Evolutionary conservation across 805 yeast species (phyloP).

Genomic region (Zygotorulaspora chibaensis): DNA sequence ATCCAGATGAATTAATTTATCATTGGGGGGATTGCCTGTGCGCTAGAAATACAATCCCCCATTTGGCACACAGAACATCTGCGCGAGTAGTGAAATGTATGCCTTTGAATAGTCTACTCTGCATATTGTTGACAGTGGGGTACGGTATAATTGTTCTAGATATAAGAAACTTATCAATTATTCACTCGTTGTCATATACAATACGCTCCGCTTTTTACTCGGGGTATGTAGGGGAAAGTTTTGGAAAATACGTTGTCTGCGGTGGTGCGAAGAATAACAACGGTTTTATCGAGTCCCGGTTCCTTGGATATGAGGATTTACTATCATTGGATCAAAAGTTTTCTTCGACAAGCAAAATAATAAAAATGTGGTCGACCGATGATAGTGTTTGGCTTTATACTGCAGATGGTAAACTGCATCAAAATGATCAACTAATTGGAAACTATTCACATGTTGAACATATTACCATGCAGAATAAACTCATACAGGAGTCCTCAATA

Average conservation of each 20-base stretch:
- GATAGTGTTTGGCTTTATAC: slow-evolving; percentile 16
- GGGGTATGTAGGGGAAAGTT: slow-evolving; percentile 7
- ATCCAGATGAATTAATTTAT: slow-evolving; percentile 8
- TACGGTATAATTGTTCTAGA: slow-evolving; percentile 4
- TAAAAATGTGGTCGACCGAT: slow-evolving; percentile 9
- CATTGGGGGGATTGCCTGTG: slow-evolving; percentile 8
- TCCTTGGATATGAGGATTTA: slow-evolving; percentile 7
- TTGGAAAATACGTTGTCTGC: slow-evolving; percentile 8
- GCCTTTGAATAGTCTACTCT: neutral
- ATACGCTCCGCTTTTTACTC: slow-evolving; percentile 9
- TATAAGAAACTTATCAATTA: neutral
- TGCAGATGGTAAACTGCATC: slow-evolving; percentile 6
- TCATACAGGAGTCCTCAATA: slow-evolving; percentile 1
- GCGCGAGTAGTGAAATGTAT: neutral
- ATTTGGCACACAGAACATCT: neutral
- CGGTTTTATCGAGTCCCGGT: slow-evolving; percentile 13
- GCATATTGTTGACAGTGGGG: neutral
- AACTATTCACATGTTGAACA: slow-evolving; percentile 1
- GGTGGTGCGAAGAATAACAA: slow-evolving; percentile 13
- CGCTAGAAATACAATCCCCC: neutral
- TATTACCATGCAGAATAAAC: slow-evolving; percentile 6
- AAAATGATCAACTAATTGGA: slow-evolving; percentile 1
- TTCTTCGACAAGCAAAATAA: neutral
- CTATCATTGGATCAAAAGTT: neutral
- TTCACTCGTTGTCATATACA: neutral